Evolutionary conservation across 768 basidiomycete species (phyloP).

Genomic region (Porpolomopsis calyptriformis): DNA sequence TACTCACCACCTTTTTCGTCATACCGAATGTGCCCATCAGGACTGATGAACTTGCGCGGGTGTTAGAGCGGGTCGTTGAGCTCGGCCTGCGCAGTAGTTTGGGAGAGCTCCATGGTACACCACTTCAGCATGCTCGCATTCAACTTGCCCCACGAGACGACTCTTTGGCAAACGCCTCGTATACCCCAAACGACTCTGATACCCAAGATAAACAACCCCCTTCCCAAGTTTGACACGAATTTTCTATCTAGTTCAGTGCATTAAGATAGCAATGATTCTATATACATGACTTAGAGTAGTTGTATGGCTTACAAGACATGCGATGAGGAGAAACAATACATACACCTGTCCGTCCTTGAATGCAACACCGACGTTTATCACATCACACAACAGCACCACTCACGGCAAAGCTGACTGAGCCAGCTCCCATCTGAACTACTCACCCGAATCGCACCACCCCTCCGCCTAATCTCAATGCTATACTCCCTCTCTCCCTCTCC

Average conservation of each 20-base stretch:
- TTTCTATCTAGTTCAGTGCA: not conserved
- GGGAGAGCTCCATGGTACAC: constrained; percentile 54
- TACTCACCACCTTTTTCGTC: too few species aligned
- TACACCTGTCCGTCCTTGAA: not conserved
- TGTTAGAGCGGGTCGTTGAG: constrained; percentile 58
- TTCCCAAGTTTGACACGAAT: too few species aligned
- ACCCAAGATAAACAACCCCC: too few species aligned
- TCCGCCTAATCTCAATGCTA: constrained; percentile 26
- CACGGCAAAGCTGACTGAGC: not conserved
- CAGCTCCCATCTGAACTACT: constrained; percentile 3
- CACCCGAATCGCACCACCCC: constrained; percentile 21
- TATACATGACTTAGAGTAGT: too few species aligned
- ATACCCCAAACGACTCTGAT: not conserved
- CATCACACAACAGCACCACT: constrained; percentile 1
- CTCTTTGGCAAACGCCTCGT: not conserved
- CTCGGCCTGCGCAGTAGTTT: constrained; percentile 54
- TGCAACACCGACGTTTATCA: not conserved
- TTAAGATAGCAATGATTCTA: not conserved
- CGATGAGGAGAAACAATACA: not conserved
- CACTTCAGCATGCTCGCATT: constrained; percentile 38
- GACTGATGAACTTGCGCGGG: constrained; percentile 54
- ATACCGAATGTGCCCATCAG: too few species aligned
- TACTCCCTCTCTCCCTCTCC: constrained; percentile 26
- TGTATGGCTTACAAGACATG: too few species aligned
- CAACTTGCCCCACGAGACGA: constrained; percentile 19